Evolutionary conservation across 768 basidiomycete genomes (phyloP).

Genomic region (Austroboletus eburneus): DNA sequence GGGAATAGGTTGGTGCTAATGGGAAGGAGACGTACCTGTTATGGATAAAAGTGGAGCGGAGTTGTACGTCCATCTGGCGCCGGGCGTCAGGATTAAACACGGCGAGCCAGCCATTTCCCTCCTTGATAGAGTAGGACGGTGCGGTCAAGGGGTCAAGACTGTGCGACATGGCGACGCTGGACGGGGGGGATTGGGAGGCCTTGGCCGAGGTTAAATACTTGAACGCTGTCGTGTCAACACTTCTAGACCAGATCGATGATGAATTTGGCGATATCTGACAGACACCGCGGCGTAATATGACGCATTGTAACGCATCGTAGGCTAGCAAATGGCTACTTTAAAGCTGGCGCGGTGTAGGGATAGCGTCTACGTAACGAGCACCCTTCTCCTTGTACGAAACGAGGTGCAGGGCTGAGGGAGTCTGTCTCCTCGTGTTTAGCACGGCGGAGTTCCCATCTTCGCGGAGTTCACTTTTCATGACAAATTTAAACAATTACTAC

Average conservation of each 20-base stretch:
- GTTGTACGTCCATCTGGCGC: constrained; percentile 48
- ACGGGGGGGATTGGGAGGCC: no score
- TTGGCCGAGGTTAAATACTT: background rate
- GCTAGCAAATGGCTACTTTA: no score
- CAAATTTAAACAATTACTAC: constrained; percentile 2
- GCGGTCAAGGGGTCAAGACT: constrained; percentile 26
- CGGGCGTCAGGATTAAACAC: constrained; percentile 47
- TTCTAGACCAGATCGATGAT: constrained; percentile 11
- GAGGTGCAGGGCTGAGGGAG: constrained; percentile 2
- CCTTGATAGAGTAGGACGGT: constrained; percentile 35
- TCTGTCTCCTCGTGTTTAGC: no score
- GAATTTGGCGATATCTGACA: constrained; percentile 10
- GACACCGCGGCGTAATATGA: background rate
- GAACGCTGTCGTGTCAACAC: background rate
- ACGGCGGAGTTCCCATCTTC: constrained; percentile 21
- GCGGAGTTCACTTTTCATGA: constrained; percentile 19
- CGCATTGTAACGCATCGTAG: no score
- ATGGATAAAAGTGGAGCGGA: constrained; percentile 73
- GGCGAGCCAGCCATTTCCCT: constrained; percentile 50
- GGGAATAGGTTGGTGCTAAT: constrained; percentile 3
- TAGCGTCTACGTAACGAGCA: no score
- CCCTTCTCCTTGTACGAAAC: no score
- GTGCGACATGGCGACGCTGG: constrained; percentile 17
- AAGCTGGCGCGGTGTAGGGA: no score
- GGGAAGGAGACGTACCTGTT: constrained; percentile 57